A percentile compares a stretch with the other conserved stretches of the same genome.
Evolutionary conservation across 2,329 filamentous ascomycete genomes (phyloP).

Genomic region (Botryotinia convoluta): DNA sequence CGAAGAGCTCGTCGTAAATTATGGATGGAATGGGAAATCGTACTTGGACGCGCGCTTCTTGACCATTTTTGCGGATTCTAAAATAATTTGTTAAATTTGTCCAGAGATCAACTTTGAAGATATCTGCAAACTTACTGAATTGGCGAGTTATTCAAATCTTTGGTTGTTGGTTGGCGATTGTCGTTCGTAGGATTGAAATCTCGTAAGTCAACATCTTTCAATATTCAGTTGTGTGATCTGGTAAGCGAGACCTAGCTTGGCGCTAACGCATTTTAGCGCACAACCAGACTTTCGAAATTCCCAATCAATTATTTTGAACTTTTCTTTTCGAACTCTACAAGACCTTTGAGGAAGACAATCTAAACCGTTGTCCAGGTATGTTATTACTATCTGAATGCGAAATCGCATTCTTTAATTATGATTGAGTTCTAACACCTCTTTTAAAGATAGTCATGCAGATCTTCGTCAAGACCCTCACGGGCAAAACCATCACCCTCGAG

Average conservation of each 20-base stretch:
- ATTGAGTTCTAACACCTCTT: not conserved
- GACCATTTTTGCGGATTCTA: conserved; percentile 63
- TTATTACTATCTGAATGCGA: conserved; percentile 1
- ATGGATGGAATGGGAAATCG: conserved; percentile 35
- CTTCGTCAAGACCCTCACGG: conserved; percentile 81
- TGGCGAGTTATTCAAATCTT: conserved; percentile 26
- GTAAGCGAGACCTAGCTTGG: conserved; percentile 20
- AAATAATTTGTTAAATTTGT: conserved; percentile 10
- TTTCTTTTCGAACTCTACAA: conserved; percentile 15
- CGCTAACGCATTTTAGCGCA: conserved; percentile 18
- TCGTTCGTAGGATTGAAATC: conserved; percentile 17
- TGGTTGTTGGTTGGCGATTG: conserved; percentile 22
- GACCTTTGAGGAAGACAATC: conserved; percentile 38
- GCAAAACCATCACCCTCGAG: conserved; percentile 99
- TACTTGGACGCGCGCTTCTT: conserved; percentile 72
- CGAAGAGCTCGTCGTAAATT: not conserved
- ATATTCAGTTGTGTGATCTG: conserved; percentile 20
- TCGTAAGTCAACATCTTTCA: not conserved
- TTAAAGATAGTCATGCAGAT: conserved; percentile 48
- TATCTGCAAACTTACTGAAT: conserved; percentile 25
- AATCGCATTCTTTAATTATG: not conserved
- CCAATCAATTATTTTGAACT: conserved; percentile 17
- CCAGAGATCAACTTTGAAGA: not conserved
- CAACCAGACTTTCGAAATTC: conserved; percentile 6
- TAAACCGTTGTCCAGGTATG: conserved; percentile 37